A percentile compares a stretch with the other conserved stretches of the same genome.
These are phyloP conservation scores for Aspergillus campestris DNA, from an alignment of 495 filamentous ascomycete genomes.

Conservation along the genomic window DNA sequence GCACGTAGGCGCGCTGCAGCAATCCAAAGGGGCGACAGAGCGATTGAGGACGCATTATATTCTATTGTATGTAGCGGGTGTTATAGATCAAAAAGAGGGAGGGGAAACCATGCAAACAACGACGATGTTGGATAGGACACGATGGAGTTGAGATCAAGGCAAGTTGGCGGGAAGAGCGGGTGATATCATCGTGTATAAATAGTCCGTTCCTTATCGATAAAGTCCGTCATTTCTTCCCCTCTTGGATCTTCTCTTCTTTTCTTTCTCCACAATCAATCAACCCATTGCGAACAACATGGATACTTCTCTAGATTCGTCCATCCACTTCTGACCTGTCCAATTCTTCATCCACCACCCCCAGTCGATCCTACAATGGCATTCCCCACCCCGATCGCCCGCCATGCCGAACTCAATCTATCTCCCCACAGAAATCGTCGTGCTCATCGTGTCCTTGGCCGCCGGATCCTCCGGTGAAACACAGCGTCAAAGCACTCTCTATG, in stretches of 20 bases:
- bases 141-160: slow-evolving; percentile 46
- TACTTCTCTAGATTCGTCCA: too few species aligned
- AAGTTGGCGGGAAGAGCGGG: too few species aligned
- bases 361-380: slow-evolving; percentile 1
- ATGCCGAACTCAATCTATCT: slow-evolving; percentile 17
- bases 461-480: slow-evolving; percentile 4
- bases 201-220: too few species aligned
- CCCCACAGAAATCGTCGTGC: slow-evolving; percentile 47
- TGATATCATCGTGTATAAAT: too few species aligned
- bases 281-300: slow-evolving; percentile 56
- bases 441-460: slow-evolving; percentile 29
- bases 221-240: too few species aligned
- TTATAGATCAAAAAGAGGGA: too few species aligned
- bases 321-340: too few species aligned
- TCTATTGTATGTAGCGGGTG: not conserved
- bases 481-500: slow-evolving; percentile 39
- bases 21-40: slow-evolving; percentile 23
- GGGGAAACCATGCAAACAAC: not conserved
- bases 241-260: too few species aligned
- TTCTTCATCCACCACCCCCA: too few species aligned
- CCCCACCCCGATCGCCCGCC: not conserved
- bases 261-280: slow-evolving; percentile 44
- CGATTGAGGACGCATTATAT: slow-evolving; percentile 19
- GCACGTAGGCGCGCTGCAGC: slow-evolving; percentile 16
- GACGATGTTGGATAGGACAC: not conserved